phyloP scores from a whole-genome alignment of 75 land plant species.

The Cupressus sempervirens region DNA sequence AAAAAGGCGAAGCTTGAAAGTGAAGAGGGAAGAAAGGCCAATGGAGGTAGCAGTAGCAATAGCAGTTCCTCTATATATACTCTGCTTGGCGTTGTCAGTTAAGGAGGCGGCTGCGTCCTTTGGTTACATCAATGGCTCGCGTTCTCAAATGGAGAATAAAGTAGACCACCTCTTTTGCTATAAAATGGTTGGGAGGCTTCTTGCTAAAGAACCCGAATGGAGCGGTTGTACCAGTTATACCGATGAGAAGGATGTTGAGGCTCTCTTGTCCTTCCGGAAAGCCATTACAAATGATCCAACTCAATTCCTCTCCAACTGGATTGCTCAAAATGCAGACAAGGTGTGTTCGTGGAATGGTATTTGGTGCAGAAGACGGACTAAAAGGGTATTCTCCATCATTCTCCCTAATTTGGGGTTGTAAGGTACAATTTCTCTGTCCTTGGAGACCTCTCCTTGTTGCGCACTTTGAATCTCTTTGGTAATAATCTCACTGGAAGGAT shows the following conservation, averaged over 20 bases:
- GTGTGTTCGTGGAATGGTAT: neutral
- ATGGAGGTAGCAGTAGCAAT: too few relatives aligned
- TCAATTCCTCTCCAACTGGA: conserved; percentile 5
- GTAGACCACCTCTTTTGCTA: too few relatives aligned
- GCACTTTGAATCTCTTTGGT: conserved; percentile 15
- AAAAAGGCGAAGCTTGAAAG: too few relatives aligned
- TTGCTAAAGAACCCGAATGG: too few relatives aligned
- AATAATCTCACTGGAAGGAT: conserved; percentile 20
- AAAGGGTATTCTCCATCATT: neutral
- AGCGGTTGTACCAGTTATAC: neutral
- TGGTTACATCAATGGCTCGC: too few relatives aligned
- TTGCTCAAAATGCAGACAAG: neutral
- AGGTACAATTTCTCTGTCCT: conserved; percentile 18
- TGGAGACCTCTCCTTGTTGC: conserved; percentile 16
- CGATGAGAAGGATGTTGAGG: neutral
- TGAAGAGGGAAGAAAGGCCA: too few relatives aligned
- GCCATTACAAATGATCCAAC: neutral
- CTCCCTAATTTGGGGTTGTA: conserved; percentile 7
- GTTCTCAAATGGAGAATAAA: too few relatives aligned
- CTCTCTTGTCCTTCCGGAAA: neutral
- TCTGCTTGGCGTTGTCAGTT: too few relatives aligned
- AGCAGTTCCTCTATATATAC: too few relatives aligned
- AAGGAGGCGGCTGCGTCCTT: too few relatives aligned
- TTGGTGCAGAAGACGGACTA: neutral
- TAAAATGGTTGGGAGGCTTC: too few relatives aligned